Evolutionary conservation across 495 filamentous ascomycete genomes (phyloP), one percentile per base, ranked within the genome.

Genomic region (Tuber aestivum): DNA sequence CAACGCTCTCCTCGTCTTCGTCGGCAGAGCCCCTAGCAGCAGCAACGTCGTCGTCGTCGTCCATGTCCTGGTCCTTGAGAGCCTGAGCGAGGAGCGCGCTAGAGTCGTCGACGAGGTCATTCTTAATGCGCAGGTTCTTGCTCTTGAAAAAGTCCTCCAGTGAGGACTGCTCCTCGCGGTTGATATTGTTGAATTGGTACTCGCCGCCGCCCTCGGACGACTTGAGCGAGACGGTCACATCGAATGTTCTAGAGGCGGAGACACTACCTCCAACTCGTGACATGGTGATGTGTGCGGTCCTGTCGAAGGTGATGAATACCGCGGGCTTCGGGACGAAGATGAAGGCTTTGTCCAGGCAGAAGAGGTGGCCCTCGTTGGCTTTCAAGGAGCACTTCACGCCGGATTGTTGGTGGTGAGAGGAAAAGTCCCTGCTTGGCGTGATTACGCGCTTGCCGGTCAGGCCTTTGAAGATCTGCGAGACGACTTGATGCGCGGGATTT

Each of bases 351-450:
- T 99, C 96, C 79, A 99, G 85, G 84, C 94, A 97, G 87, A 95
- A 99, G 41, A 99, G 85, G 80, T 96, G 94, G 72, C 96, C 96
- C 84, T 99, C 96, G 83, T 95, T 97, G 71, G 96, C 96, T 85
- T 99, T 99, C 87, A 98, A 96, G 20, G 95, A 97, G 86, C 96
- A 99, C 85, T 99, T 99, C 83, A 98, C 95, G 56, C 96, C 96
- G 78, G 90, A 92, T 84, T 97, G 94, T 73, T 92, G 89, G 83
- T 97, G 93, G 85, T 98, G 95, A 78, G 91, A 93, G 79, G 89
- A 86, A 84, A 99, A 99, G 84, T 97, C 94, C 83, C 93, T 95
- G 18, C 95, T 97, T 0, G 96, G 96, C 71, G 91, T 92, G 44
- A 92, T 94, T 71, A 99, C 89, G 85, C 95, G 97, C 88, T 97